Evolutionary conservation across 129 eudicot species (phyloP).

Genomic region (Arctium minus): DNA sequence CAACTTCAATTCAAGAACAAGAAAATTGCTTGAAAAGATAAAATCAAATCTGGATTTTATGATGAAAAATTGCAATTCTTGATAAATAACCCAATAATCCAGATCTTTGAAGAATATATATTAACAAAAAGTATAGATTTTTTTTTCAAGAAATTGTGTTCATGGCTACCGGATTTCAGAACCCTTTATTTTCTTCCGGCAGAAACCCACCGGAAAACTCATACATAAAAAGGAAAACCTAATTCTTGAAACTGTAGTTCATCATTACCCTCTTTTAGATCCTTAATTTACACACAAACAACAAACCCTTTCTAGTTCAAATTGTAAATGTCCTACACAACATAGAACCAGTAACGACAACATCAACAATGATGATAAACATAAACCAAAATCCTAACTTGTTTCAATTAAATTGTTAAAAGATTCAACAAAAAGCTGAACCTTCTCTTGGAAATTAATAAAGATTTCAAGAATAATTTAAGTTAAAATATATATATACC

Average conservation of each 20-base stretch:
- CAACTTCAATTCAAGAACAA: neutral
- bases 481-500: neutral
- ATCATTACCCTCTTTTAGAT: neutral
- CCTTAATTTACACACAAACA: neutral
- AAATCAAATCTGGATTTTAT: neutral
- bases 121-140: neutral
- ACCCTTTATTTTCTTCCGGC: neutral
- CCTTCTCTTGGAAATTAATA: neutral
- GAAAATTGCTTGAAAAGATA: neutral
- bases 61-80: neutral
- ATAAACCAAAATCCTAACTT: neutral
- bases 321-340: neutral
- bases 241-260: conserved; percentile 14
- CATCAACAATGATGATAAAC: neutral
- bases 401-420: neutral
- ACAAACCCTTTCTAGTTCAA: neutral
- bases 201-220: neutral
- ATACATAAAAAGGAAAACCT: neutral
- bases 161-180: neutral
- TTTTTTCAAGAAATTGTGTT: neutral
- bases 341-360: neutral
- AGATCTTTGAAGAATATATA: neutral
- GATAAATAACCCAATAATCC: neutral
- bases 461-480: neutral
- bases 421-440: neutral